These are phyloP conservation scores for Loxodes magnus DNA, from an alignment of 73 alveolate species.

Conservation along the genomic window DNA sequence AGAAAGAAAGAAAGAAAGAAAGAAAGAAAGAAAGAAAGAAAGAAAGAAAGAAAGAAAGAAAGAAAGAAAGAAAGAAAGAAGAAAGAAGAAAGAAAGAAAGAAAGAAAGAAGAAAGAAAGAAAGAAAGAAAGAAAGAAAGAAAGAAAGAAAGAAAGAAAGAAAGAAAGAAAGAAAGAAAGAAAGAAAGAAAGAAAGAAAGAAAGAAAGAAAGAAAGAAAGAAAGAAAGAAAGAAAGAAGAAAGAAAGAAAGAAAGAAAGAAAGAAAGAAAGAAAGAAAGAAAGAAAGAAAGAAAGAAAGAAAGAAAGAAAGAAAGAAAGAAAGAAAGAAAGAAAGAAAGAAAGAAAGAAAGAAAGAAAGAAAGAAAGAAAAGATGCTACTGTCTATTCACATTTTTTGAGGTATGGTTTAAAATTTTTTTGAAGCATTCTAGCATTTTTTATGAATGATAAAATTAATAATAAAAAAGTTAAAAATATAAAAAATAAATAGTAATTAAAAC, in stretches of 20 bases:
- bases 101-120: neutral
- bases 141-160: neutral
- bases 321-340: neutral
- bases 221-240: neutral
- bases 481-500: too few species aligned
- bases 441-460: too few species aligned
- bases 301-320: neutral
- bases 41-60: neutral
- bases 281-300: neutral
- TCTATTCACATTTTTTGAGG: too few species aligned
- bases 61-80: neutral
- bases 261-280: neutral
- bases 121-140: neutral
- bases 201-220: neutral
- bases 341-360: constrained; percentile 1
- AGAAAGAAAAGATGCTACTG: neutral
- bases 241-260: neutral
- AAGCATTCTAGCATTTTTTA: too few species aligned
- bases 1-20: neutral
- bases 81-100: neutral
- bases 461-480: too few species aligned
- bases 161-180: neutral
- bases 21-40: neutral
- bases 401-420: neutral
- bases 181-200: neutral